These are phyloP conservation scores for Verticillium alfalfae DNA, from an alignment of 2,329 filamentous ascomycete species.

Conservation along the genomic window DNA sequence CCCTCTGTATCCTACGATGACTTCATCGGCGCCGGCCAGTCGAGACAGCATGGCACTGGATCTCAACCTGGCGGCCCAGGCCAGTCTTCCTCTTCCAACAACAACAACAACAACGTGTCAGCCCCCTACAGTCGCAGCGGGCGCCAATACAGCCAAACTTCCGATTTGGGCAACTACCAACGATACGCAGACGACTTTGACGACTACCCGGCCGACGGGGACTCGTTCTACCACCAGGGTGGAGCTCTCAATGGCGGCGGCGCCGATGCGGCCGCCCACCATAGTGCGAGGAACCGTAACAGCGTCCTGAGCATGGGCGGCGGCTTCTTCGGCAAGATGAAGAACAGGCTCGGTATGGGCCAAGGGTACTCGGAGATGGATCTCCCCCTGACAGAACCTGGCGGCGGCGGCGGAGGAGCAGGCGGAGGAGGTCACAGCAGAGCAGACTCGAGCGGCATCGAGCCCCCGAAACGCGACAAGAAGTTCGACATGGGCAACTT, in stretches of 20 bases:
- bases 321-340: slow-evolving; percentile 79
- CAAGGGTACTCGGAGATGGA: slow-evolving; percentile 97
- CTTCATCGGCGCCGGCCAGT: slow-evolving; percentile 69
- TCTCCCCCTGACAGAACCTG: slow-evolving; percentile 79
- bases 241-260: slow-evolving; percentile 51
- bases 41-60: slow-evolving; percentile 40
- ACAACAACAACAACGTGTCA: slow-evolving; percentile 13
- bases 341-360: slow-evolving; percentile 85
- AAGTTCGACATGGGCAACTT: slow-evolving; percentile 70
- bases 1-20: slow-evolving; percentile 93
- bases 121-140: slow-evolving; percentile 37
- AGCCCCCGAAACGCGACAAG: slow-evolving; percentile 38
- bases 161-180: slow-evolving; percentile 81
- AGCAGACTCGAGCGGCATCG: slow-evolving; percentile 33
- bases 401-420: slow-evolving; percentile 31
- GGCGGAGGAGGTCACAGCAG: slow-evolving; percentile 30
- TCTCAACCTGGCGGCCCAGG: slow-evolving; percentile 23
- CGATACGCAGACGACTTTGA: slow-evolving; percentile 86
- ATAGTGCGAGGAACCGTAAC: slow-evolving; percentile 70
- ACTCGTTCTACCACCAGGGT: slow-evolving; percentile 78
- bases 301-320: slow-evolving; percentile 85
- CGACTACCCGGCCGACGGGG: slow-evolving; percentile 71
- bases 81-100: slow-evolving; percentile 7
- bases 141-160: slow-evolving; percentile 65
- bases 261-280: slow-evolving; percentile 29